Evolutionary conservation across 2,329 filamentous ascomycete species (phyloP), one percentile per base, ranked within the genome.

Genomic region (Bipolaris bicolor): DNA sequence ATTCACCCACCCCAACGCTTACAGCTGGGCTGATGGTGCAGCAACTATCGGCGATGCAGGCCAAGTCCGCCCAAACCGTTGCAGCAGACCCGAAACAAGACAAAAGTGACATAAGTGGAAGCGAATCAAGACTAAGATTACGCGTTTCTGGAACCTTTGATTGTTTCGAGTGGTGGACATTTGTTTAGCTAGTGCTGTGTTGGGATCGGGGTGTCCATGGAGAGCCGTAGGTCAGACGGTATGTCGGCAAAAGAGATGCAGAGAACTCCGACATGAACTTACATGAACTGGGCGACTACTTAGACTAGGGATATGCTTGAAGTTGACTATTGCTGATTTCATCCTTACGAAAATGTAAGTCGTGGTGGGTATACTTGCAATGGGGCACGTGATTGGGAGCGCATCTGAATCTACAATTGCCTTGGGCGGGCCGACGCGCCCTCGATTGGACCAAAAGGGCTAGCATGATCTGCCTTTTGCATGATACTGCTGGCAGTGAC

Each of bases 201-300:
- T 60, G 47, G 43, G 57, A 16, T 55, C 61, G 63, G 64, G 46
- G 45, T 59, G 37, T 29, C 55, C 22, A 54, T 60, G 71, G 72
- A 74, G 72, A 75, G 72, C 72, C 72, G 69, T 57, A 43, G 49
- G 49, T 51, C 33, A 57, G 43, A 65, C 29, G 29, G 29, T 10
- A 31, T 60, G 60, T 72, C 71, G 71, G 70, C 58, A 60, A 62
- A 68, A 57, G 49, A 37, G 10, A 24, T 45, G 29, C n/a, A n/a
- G 43, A 24, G 63, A 67, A 45, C 58, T 31, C 69, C 67, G 69
- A 68, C 52, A 36, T 52, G 15, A n/a, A 7, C 40, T 16, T 44
- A 26, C 22, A 36, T 31, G 29, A 18, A 31, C 20, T 10, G 5
- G 13, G 24, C 33, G 34, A 24, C 10, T 44, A 52, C 39, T 44